These are phyloP conservation scores for Lipomyces mesembrius DNA, from an alignment of 805 yeast genomes.

Conservation along the genomic window DNA sequence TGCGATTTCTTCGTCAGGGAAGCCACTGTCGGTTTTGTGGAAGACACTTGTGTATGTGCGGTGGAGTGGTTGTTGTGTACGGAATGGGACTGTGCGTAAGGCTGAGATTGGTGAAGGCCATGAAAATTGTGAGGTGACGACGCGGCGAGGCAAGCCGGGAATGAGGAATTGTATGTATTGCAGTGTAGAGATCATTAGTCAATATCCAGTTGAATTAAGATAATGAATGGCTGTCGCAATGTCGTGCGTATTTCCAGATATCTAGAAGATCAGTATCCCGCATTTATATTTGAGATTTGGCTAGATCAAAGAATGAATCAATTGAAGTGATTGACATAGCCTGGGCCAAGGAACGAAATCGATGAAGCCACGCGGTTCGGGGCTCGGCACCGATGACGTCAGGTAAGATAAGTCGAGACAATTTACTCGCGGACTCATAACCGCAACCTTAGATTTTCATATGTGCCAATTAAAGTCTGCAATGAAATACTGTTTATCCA, in stretches of 20 bases:
- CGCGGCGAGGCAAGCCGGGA: background rate
- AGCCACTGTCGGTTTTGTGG: constrained; percentile 10
- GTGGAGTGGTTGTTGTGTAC: background rate
- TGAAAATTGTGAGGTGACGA: background rate
- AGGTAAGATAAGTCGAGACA: too few species aligned
- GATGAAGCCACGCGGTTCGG: too few species aligned
- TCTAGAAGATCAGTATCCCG: too few species aligned
- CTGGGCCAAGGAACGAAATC: too few species aligned
- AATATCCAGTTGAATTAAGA: background rate
- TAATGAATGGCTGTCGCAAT: background rate
- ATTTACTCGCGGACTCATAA: too few species aligned
- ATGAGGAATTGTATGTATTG: background rate
- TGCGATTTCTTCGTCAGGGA: constrained; percentile 7
- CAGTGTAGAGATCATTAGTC: background rate
- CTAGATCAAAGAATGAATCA: too few species aligned
- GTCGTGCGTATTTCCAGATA: background rate
- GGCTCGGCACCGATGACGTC: too few species aligned
- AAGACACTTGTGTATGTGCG: constrained; percentile 4
- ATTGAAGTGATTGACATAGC: too few species aligned
- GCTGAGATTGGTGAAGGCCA: background rate
- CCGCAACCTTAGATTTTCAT: too few species aligned
- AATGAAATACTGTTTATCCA: too few species aligned
- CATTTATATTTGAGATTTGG: background rate
- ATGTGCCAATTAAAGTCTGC: too few species aligned
- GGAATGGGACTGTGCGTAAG: background rate